Conservation (phyloP, 176 grass and related monocot species). For the Zea luxurians region DNA sequence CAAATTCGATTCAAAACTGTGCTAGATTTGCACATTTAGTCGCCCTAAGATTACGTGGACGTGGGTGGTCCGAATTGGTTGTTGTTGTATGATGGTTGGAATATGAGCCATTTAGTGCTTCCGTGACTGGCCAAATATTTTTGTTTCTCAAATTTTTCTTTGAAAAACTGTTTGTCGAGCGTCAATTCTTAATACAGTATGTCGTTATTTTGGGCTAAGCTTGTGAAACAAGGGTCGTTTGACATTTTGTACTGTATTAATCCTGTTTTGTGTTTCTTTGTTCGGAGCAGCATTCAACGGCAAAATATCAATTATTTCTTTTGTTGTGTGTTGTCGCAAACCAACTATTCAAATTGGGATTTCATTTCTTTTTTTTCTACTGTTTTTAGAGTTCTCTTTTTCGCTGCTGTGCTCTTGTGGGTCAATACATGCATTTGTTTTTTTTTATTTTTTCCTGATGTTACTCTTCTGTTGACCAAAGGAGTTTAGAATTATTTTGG, state of each 20-base stretch:
- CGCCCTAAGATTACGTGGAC: not conserved
- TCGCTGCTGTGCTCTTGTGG: not conserved
- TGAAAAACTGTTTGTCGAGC: not conserved
- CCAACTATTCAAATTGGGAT: not conserved
- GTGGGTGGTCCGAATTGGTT: not conserved
- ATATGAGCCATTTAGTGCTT: not conserved
- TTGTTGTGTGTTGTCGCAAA: no score
- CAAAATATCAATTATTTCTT: no score
- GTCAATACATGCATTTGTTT: not conserved
- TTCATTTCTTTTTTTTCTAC: no score
- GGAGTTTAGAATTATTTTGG: not conserved
- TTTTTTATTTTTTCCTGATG: not conserved
- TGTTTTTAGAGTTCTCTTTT: not conserved
- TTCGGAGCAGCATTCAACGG: not conserved
- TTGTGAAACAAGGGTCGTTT: not conserved
- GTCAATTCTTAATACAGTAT: not conserved
- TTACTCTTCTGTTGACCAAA: not conserved
- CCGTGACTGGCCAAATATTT: not conserved
- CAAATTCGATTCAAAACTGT: not conserved
- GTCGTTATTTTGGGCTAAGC: not conserved
- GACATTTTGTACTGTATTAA: no score
- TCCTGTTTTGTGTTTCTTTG: no score
- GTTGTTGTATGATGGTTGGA: not conserved
- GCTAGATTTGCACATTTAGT: not conserved
- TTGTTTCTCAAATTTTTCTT: not conserved